Base-by-base conservation (phyloP, 2,329 filamentous ascomycete species). In the Paraphoma chrysanthemicola region DNA sequence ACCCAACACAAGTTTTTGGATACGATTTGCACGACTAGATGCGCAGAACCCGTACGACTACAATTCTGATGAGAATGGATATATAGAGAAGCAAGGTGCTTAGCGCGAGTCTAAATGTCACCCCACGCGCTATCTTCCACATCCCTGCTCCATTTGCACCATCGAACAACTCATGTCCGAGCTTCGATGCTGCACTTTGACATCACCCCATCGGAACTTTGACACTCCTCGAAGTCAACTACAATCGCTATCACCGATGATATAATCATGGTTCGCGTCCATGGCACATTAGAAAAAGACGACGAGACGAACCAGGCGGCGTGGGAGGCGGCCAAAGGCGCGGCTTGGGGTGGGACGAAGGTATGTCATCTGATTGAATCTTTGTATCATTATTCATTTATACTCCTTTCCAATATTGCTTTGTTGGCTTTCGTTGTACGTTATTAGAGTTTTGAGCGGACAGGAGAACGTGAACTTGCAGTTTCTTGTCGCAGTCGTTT, bases 251-350 rank as follows among this genome's bases (percentile, higher is more conserved):
- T 4, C 8, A 23, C 2, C 23, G 5, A 23, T 23, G 23, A 23
- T 23, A 36, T 14, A 36, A 38, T 42, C 41, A 71, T 64, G 53
- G 71, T 86, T 80, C 79, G 78, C 61, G 69, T 78, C 51, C 83
- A 87, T 77, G 86, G 85, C 65, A 83, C 81, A 60, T 78, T 89
- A 69, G 74, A 68, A 12, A 85, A 85, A 49, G 86, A 85, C 63
- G 85, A 86, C 42, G 90, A 94, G 74, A 86, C 89, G 48, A 85
- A 85, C 60, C 81, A 85, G 54, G 91, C 91, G 45, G 87, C 89
- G 42, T 89, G 88, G 86, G 89, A 90, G 68, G 90, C 90, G 36
- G 83, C 83, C 2, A 83, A 83, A 60, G 91, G 91, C 36, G 90
- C 89, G 16, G 76, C 85, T 31, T 78, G 83, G 44, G 91, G 91